Evolutionary conservation across 371 early-diverging fungal species (phyloP).

Genomic region (Choanephora cucurbitarum): DNA sequence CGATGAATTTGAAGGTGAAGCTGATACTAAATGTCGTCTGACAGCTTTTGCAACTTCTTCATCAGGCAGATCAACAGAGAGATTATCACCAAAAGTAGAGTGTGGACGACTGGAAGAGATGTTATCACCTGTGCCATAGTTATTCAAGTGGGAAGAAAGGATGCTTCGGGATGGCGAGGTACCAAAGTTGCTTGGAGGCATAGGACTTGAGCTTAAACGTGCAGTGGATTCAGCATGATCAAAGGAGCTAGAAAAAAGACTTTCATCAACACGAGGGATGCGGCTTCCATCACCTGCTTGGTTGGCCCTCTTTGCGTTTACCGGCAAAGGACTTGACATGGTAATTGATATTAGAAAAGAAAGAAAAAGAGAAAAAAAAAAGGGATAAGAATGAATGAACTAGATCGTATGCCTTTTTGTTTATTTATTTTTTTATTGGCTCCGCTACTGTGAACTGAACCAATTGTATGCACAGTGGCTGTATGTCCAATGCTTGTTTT

Average conservation of each 20-base stretch:
- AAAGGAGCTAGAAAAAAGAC: conserved; percentile 27
- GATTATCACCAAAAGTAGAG: conserved; percentile 27
- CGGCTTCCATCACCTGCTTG: conserved; percentile 3
- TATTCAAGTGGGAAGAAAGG: conserved; percentile 13
- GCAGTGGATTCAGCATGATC: conserved; percentile 26
- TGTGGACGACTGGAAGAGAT: conserved; percentile 14
- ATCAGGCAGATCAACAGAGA: conserved; percentile 39
- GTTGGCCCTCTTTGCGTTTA: conserved; percentile 27
- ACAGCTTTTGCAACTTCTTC: conserved; percentile 47
- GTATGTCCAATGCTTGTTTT: no score
- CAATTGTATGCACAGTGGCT: no score
- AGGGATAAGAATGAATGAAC: no score
- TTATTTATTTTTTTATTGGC: no score
- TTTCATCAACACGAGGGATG: conserved; percentile 14
- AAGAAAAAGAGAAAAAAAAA: conserved; percentile 9
- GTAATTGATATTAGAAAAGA: background rate
- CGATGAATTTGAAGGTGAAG: conserved; percentile 28
- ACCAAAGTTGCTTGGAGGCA: conserved; percentile 29
- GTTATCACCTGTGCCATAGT: conserved; percentile 21
- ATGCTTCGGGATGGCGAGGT: conserved; percentile 37
- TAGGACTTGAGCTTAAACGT: conserved; percentile 33
- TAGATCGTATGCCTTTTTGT: no score
- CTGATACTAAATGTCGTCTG: conserved; percentile 43
- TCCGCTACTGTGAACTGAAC: no score
- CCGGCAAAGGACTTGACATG: conserved; percentile 34